Evolutionary conservation across 352 stramenopile species (phyloP).

Genomic region (Phytophthora aleatoria): DNA sequence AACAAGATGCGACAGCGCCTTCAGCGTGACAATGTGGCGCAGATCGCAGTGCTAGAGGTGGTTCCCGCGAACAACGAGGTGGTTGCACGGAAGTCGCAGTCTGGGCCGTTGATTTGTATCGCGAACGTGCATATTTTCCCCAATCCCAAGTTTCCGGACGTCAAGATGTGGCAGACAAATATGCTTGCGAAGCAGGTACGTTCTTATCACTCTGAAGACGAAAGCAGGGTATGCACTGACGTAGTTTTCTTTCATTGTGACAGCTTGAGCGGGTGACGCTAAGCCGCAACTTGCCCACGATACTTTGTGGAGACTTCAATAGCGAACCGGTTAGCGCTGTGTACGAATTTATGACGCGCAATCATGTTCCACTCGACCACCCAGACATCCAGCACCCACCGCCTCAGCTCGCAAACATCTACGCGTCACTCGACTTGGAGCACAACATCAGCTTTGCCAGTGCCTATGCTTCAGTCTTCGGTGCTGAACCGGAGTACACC

Average conservation of each 20-base stretch:
- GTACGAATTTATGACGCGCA: constrained; percentile 96
- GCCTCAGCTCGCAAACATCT: constrained; percentile 72
- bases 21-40: constrained; percentile 97
- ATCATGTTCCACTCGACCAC: constrained; percentile 88
- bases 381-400: constrained; percentile 89
- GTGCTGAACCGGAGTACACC: constrained; percentile 96
- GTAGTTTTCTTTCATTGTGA: not conserved
- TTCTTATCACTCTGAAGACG: not conserved
- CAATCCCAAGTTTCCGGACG: constrained; percentile 98
- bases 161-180: constrained; percentile 98
- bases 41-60: constrained; percentile 97
- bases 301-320: constrained; percentile 99
- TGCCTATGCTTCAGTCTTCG: constrained; percentile 96
- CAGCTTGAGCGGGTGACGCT: constrained; percentile 80
- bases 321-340: constrained; percentile 96
- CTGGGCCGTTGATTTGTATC: constrained; percentile 91
- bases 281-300: constrained; percentile 89
- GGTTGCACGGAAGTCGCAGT: constrained; percentile 50
- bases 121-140: constrained; percentile 99
- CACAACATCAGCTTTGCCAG: constrained; percentile 94
- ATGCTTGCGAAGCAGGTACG: constrained; percentile 85
- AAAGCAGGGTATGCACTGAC: constrained; percentile 4
- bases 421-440: constrained; percentile 82
- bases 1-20: constrained; percentile 86
- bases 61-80: constrained; percentile 81